phyloP scores from a whole-genome alignment of 129 eudicot species.

The Escallonia rubra region DNA sequence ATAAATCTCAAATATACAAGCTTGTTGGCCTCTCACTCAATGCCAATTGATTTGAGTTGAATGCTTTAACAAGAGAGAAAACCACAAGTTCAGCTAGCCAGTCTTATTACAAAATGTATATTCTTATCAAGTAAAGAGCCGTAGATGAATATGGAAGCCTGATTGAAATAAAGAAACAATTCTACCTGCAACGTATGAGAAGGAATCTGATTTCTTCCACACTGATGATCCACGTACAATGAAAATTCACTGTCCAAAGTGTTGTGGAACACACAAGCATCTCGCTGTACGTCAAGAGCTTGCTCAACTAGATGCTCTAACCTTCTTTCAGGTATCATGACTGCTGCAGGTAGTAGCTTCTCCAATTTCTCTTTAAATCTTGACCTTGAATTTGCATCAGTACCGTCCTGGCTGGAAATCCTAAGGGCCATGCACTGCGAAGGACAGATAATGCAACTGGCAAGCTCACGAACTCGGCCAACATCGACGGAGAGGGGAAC shows the following conservation, averaged over 20 bases:
- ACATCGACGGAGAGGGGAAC: slow-evolving; percentile 22
- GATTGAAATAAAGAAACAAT: neutral
- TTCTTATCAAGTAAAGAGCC: too few species aligned
- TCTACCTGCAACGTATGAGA: slow-evolving; percentile 25
- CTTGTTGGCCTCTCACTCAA: too few species aligned
- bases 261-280: slow-evolving; percentile 30
- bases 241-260: slow-evolving; percentile 28
- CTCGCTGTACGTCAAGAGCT: slow-evolving; percentile 31
- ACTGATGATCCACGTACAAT: slow-evolving; percentile 27
- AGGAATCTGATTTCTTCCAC: slow-evolving; percentile 33
- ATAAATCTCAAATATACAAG: too few species aligned
- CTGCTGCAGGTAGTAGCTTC: slow-evolving; percentile 31
- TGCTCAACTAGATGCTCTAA: slow-evolving; percentile 34
- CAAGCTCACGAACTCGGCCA: slow-evolving; percentile 26
- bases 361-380: slow-evolving; percentile 23
- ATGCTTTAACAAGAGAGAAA: too few species aligned
- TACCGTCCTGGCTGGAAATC: slow-evolving; percentile 3
- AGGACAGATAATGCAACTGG: slow-evolving; percentile 18
- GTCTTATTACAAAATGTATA: too few species aligned
- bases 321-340: slow-evolving; percentile 30
- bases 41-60: too few species aligned
- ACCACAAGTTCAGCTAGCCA: too few species aligned
- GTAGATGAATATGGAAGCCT: too few species aligned
- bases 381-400: slow-evolving; percentile 5
- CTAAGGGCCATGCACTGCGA: slow-evolving; percentile 9